A percentile compares a stretch with the other conserved stretches of the same genome.
Conservation (phyloP, 2,329 filamentous ascomycete species). For the Botrytis fabae region DNA sequence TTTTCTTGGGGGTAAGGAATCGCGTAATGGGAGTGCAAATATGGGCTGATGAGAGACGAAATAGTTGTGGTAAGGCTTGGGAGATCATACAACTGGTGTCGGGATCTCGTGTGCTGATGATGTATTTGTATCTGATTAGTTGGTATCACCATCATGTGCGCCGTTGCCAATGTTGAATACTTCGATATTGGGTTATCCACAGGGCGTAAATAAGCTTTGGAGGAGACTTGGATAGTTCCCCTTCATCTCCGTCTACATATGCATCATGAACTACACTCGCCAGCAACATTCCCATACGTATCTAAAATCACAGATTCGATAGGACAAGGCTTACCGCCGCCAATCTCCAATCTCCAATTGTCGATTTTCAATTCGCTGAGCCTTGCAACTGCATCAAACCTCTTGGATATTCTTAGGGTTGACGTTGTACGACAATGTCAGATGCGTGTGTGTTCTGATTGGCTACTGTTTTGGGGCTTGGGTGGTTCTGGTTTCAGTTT, state of each 20-base stretch:
- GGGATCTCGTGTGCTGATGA: not conserved
- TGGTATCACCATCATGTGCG: not conserved
- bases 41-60: not conserved
- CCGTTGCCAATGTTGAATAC: not conserved
- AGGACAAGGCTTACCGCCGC: slow-evolving; percentile 12
- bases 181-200: not conserved
- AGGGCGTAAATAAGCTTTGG: not conserved
- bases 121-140: not conserved
- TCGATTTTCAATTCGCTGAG: not conserved
- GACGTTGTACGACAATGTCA: not conserved
- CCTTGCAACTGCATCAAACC: not conserved
- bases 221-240: not conserved
- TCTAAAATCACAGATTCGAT: not conserved
- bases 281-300: not conserved
- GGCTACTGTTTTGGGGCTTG: not conserved
- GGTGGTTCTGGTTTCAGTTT: slow-evolving; percentile 12
- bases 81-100: not conserved
- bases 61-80: not conserved
- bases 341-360: not conserved
- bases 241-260: not conserved
- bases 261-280: not conserved
- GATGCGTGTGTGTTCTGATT: not conserved
- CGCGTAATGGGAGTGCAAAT: not conserved
- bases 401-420: not conserved
- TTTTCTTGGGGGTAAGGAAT: not conserved